Evolutionary conservation across 768 basidiomycete genomes (phyloP).

Genomic region (Boletales sp.): DNA sequence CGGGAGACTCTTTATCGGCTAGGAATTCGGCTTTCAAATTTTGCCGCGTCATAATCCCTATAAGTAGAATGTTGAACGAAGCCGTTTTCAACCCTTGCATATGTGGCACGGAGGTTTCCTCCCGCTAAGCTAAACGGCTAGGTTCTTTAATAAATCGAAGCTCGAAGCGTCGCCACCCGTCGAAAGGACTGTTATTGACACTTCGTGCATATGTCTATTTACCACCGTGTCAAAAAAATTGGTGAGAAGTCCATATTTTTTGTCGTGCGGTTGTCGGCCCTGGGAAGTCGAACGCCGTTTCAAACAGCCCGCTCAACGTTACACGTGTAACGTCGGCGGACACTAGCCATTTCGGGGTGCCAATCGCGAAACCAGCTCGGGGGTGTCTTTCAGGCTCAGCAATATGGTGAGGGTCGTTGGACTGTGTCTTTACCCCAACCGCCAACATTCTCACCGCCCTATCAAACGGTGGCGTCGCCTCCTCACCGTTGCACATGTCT

Average conservation of each 20-base stretch:
- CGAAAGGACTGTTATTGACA: no score
- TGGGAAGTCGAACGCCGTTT: not conserved
- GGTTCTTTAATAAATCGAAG: no score
- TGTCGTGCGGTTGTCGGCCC: not conserved
- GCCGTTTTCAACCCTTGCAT: not conserved
- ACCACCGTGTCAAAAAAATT: no score
- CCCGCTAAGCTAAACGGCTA: no score
- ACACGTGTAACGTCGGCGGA: conserved; percentile 27
- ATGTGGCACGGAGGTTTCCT: no score
- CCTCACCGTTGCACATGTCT: conserved; percentile 5
- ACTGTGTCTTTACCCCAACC: no score
- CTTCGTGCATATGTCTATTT: no score
- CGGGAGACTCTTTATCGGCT: not conserved
- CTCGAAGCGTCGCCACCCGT: no score
- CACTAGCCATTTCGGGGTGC: not conserved
- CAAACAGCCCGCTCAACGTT: conserved; percentile 18
- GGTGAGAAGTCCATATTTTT: no score
- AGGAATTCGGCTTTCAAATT: no score
- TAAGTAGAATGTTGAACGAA: not conserved
- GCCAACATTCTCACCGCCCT: conserved; percentile 1
- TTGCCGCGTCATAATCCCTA: no score
- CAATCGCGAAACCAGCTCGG: not conserved
- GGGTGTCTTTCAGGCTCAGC: not conserved
- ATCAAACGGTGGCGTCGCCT: conserved; percentile 4
- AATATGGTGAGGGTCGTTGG: no score